These are phyloP conservation scores for Ustilago crameri DNA, from an alignment of 1,284 basidiomycete genomes.

Conservation along the genomic window DNA sequence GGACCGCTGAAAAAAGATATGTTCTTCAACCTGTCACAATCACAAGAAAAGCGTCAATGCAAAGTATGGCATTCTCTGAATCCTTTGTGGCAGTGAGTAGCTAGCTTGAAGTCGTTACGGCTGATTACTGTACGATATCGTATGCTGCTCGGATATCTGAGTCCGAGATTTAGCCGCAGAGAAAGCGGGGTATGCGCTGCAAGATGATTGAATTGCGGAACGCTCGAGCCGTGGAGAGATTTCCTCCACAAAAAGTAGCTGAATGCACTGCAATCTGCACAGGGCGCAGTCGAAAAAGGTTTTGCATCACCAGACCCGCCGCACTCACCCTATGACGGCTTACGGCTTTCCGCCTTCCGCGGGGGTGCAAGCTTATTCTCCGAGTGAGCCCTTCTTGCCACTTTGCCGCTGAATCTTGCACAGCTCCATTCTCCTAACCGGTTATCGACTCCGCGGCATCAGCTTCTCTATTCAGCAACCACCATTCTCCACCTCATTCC, in stretches of 20 bases:
- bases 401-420: too few species aligned
- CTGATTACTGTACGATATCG: too few species aligned
- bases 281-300: background rate
- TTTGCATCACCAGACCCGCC: background rate
- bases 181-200: background rate
- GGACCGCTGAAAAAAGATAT: slow-evolving; percentile 22
- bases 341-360: slow-evolving; percentile 1
- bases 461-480: too few species aligned
- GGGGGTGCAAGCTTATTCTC: slow-evolving; percentile 6
- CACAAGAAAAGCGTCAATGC: too few species aligned
- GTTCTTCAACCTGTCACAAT: too few species aligned
- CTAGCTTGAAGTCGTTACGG: too few species aligned
- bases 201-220: slow-evolving; percentile 2
- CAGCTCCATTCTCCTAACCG: too few species aligned
- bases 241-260: background rate
- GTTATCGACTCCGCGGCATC: too few species aligned
- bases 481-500: background rate
- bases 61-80: too few species aligned
- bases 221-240: slow-evolving; percentile 3
- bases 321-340: background rate
- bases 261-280: background rate
- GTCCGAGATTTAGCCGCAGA: too few species aligned
- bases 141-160: too few species aligned
- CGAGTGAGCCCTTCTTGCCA: slow-evolving; percentile 1
- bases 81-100: too few species aligned